Conservation (phyloP, 2,329 filamentous ascomycete genomes). For the Penicillium sumatraense region DNA sequence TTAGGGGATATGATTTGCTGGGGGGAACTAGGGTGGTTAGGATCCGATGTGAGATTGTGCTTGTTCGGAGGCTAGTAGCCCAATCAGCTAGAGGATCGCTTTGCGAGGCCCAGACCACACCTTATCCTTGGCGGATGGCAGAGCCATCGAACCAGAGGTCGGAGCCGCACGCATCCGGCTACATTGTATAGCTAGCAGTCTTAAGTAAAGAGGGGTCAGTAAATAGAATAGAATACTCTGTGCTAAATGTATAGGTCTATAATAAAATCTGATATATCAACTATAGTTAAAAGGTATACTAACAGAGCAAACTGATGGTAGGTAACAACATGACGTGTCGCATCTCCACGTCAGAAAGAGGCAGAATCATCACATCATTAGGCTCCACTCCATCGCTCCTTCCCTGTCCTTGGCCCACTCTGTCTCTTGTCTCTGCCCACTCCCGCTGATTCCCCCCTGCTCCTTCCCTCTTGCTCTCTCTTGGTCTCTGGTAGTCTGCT, state of each 20-base stretch:
- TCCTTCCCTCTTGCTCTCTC: not conserved
- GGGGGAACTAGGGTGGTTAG: not conserved
- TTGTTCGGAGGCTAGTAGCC: not conserved
- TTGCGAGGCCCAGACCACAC: constrained; percentile 21
- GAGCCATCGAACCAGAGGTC: not conserved
- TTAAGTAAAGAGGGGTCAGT: not conserved
- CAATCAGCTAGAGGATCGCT: not conserved
- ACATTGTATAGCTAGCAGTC: not conserved
- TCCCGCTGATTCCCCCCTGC: not conserved
- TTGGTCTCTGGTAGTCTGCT: not conserved
- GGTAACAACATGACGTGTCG: constrained; percentile 14
- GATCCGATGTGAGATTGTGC: not conserved
- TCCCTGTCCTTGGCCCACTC: not conserved
- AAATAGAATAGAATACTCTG: not conserved
- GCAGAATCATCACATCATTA: constrained; percentile 3
- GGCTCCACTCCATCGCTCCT: not conserved
- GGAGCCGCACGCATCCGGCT: constrained; percentile 14
- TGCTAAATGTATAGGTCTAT: not conserved
- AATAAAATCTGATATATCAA: not conserved
- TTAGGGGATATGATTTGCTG: not conserved
- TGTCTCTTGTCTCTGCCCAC: not conserved
- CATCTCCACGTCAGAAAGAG: constrained; percentile 6
- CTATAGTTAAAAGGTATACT: not conserved
- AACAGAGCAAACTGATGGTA: not conserved
- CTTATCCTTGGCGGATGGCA: constrained; percentile 16